phyloP scores from a whole-genome alignment of 192 early-diverging fungal genomes.

The Coemansia sp. region DNA sequence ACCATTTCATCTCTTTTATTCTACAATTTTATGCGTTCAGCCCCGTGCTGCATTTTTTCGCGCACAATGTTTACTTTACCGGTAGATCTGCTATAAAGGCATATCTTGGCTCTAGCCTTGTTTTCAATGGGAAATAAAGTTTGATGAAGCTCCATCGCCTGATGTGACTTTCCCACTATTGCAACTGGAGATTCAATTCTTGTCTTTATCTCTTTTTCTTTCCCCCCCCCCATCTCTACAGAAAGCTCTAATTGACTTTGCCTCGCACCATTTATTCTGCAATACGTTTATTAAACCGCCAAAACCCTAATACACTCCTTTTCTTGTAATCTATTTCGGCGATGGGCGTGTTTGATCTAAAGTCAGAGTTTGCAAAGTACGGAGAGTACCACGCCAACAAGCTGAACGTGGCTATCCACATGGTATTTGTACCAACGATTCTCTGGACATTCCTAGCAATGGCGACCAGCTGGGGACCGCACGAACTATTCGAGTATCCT shows the following conservation, averaged over 20 bases:
- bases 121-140: too few relatives aligned
- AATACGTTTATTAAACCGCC: too few relatives aligned
- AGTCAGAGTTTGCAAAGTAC: conserved; percentile 74
- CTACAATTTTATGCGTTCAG: too few relatives aligned
- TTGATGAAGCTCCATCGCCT: too few relatives aligned
- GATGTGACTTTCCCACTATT: too few relatives aligned
- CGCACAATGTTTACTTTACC: too few relatives aligned
- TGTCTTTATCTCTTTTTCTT: background rate
- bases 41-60: too few relatives aligned
- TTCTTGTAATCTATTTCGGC: background rate
- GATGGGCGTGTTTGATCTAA: conserved; percentile 70
- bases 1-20: too few relatives aligned
- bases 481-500: conserved; percentile 35
- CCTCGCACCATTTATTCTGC: too few relatives aligned
- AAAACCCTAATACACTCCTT: background rate
- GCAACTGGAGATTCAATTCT: background rate
- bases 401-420: conserved; percentile 77
- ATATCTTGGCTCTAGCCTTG: too few relatives aligned
- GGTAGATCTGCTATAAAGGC: too few relatives aligned
- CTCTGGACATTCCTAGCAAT: conserved; percentile 75
- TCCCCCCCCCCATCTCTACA: background rate
- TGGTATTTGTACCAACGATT: conserved; percentile 89
- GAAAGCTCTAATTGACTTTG: too few relatives aligned
- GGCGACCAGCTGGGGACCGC: conserved; percentile 43
- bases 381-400: conserved; percentile 77